These are phyloP conservation scores for Cyamopsis tetragonoloba DNA, from an alignment of 306 rosid genomes.

Conservation along the genomic window DNA sequence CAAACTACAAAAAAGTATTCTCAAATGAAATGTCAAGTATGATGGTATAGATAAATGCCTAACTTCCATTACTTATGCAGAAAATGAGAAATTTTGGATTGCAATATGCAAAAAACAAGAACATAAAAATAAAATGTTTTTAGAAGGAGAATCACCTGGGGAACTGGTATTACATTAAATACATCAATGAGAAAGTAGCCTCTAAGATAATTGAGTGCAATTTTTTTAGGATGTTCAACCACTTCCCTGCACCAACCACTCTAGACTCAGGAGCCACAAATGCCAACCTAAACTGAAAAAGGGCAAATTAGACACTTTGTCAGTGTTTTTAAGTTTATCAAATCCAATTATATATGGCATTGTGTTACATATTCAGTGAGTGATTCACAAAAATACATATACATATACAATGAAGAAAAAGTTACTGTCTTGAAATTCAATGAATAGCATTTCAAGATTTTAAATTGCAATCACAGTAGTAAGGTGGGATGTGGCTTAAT, in stretches of 20 bases:
- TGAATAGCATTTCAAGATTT: too few species aligned
- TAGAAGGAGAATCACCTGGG: slow-evolving; percentile 43
- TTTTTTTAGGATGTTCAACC: slow-evolving; percentile 63
- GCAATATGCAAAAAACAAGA: neutral
- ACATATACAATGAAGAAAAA: too few species aligned
- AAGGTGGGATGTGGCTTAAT: too few species aligned
- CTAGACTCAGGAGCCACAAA: slow-evolving; percentile 66
- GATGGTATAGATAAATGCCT: neutral
- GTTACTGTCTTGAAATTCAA: too few species aligned
- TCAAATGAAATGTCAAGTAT: neutral
- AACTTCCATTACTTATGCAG: neutral
- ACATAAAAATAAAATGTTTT: neutral
- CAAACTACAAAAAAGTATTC: neutral
- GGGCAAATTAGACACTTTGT: neutral
- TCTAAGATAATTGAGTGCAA: slow-evolving; percentile 52
- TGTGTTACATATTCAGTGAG: neutral
- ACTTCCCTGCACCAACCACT: slow-evolving; percentile 74
- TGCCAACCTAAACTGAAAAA: slow-evolving; percentile 68
- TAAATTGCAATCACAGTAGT: too few species aligned
- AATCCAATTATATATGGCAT: neutral
- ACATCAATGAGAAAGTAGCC: slow-evolving; percentile 52
- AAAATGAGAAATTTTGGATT: neutral
- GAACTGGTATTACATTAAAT: slow-evolving; percentile 55
- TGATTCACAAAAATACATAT: too few species aligned
- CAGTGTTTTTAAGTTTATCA: neutral